A percentile compares a stretch with the other conserved stretches of the same genome.
Evolutionary conservation across 2,329 filamentous ascomycete genomes (phyloP).

Genomic region (Pseudogymnoascus sp.): DNA sequence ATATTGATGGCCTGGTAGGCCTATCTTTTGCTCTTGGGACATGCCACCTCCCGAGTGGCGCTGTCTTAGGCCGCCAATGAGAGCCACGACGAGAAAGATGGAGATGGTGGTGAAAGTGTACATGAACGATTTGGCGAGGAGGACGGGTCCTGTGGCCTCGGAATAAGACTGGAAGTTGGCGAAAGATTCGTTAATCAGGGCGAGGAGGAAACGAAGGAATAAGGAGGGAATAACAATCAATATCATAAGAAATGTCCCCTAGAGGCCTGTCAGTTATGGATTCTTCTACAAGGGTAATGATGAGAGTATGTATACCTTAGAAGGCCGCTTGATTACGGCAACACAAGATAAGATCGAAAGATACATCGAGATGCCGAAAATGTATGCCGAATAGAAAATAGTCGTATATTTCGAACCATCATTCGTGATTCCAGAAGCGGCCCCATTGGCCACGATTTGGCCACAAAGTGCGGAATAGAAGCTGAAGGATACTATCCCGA

Average conservation of each 20-base stretch:
- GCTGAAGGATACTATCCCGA: not conserved
- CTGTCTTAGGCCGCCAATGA: not conserved
- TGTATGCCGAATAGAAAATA: slow-evolving; percentile 9
- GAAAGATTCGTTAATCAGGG: not conserved
- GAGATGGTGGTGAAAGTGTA: not conserved
- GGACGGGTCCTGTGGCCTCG: not conserved
- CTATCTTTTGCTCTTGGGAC: not conserved
- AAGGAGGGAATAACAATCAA: not conserved
- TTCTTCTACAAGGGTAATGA: not conserved
- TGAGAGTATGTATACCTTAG: not conserved
- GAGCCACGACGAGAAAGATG: not conserved
- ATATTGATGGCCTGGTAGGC: not conserved
- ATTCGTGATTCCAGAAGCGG: not conserved
- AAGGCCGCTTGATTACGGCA: not conserved
- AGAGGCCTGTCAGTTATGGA: not conserved
- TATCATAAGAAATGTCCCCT: not conserved
- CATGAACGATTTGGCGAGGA: not conserved
- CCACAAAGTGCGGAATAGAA: not conserved
- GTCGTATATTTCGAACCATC: not conserved
- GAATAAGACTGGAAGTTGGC: not conserved
- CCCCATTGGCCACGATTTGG: not conserved
- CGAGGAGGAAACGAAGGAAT: not conserved
- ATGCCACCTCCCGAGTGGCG: not conserved
- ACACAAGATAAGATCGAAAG: slow-evolving; percentile 6
- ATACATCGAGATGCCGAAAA: slow-evolving; percentile 17